These are phyloP conservation scores for Ustilago sp. DNA, from an alignment of 1,284 basidiomycete genomes.

Conservation along the genomic window DNA sequence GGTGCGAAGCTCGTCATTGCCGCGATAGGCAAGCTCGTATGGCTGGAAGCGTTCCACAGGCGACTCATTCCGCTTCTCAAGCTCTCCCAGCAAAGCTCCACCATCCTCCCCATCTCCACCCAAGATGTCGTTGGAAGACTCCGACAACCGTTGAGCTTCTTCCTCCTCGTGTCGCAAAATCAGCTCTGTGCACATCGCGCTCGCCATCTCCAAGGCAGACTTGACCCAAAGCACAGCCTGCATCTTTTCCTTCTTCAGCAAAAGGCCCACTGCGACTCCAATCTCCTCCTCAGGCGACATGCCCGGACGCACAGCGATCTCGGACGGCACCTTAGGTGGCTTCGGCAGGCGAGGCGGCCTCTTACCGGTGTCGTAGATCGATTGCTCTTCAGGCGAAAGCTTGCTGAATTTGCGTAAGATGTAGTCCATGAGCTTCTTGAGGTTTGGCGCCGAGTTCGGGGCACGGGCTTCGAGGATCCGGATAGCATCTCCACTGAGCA, in stretches of 20 bases:
- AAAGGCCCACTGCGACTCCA: conserved; percentile 64
- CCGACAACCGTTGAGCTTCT: conserved; percentile 18
- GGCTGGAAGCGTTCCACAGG: conserved; percentile 38
- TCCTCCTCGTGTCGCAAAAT: conserved; percentile 39
- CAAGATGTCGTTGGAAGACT: background rate
- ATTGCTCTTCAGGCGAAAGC: conserved; percentile 57
- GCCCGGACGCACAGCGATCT: conserved; percentile 60
- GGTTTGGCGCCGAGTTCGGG: conserved; percentile 38
- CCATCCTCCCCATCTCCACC: conserved; percentile 14
- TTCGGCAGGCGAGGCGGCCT: conserved; percentile 50
- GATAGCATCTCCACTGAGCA: conserved; percentile 48
- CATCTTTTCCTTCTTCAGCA: conserved; percentile 64
- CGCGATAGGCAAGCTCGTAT: conserved; percentile 38
- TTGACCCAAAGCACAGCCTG: conserved; percentile 64
- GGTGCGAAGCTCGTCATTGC: conserved; percentile 51
- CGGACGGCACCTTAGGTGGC: conserved; percentile 49
- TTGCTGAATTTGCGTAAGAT: conserved; percentile 62
- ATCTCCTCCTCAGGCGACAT: conserved; percentile 55
- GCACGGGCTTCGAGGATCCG: conserved; percentile 41
- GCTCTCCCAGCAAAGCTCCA: conserved; percentile 25
- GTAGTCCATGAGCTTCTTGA: conserved; percentile 61
- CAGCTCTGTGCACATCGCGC: conserved; percentile 53
- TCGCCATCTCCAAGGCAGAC: conserved; percentile 63
- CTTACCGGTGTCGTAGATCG: conserved; percentile 56
- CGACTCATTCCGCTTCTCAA: conserved; percentile 41